phyloP scores from a whole-genome alignment of 352 stramenopile species.

The Elongisporangium undulatum region DNA sequence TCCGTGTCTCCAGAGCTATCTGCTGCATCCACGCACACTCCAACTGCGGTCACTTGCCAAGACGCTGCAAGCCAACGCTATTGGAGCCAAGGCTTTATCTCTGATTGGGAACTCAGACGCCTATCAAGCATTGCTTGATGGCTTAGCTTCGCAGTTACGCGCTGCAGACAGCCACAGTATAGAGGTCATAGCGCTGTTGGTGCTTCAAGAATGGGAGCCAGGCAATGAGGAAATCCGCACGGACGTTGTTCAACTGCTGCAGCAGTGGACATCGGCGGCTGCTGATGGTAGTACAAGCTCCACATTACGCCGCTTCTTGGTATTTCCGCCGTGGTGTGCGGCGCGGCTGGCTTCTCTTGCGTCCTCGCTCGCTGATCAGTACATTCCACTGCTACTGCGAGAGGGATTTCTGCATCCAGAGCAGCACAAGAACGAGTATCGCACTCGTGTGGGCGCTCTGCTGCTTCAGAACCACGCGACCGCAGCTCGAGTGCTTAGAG shows the following conservation, averaged over 20 bases:
- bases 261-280: slow-evolving; percentile 15
- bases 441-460: background rate
- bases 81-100: slow-evolving; percentile 20
- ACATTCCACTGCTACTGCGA: background rate
- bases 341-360: slow-evolving; percentile 10
- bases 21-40: slow-evolving; percentile 28
- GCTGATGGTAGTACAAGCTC: background rate
- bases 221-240: slow-evolving; percentile 15
- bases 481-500: background rate
- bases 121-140: slow-evolving; percentile 24
- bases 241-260: slow-evolving; percentile 21
- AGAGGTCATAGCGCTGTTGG: slow-evolving; percentile 24
- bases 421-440: background rate
- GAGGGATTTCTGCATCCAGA: background rate
- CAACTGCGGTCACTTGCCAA: slow-evolving; percentile 29
- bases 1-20: slow-evolving; percentile 28
- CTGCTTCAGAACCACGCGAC: background rate
- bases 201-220: slow-evolving; percentile 26
- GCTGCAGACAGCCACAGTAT: slow-evolving; percentile 16
- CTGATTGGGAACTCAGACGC: slow-evolving; percentile 6
- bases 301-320: slow-evolving; percentile 13
- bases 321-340: slow-evolving; percentile 25
- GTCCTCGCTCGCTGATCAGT: background rate
- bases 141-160: slow-evolving; percentile 15
- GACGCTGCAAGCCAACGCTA: slow-evolving; percentile 33